A percentile compares a stretch with the other conserved stretches of the same genome.
phyloP scores from a whole-genome alignment of 2,329 filamentous ascomycete genomes.

The Fusarium brevicatenulatum region DNA sequence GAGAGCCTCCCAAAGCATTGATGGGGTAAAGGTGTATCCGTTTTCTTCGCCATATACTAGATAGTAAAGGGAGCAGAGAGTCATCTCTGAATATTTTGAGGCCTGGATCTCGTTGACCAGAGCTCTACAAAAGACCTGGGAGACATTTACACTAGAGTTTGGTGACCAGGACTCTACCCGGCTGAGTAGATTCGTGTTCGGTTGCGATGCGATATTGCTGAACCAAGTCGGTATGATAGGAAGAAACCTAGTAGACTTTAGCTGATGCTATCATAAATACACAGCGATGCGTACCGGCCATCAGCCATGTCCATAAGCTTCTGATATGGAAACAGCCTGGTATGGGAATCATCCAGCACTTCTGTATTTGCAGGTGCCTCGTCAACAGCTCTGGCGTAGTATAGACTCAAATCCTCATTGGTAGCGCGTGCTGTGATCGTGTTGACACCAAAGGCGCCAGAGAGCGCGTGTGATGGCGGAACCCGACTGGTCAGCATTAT shows the following conservation, averaged over 20 bases:
- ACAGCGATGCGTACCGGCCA: not conserved
- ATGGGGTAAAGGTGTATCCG: not conserved
- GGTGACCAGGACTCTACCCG: not conserved
- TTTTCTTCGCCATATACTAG: not conserved
- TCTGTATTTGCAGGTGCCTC: not conserved
- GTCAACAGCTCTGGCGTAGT: not conserved
- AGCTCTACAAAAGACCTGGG: not conserved
- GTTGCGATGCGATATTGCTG: not conserved
- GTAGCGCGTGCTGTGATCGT: not conserved
- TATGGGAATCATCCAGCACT: not conserved
- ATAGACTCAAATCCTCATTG: not conserved
- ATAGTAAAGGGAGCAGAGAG: not conserved
- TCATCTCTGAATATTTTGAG: not conserved
- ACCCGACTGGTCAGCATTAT: not conserved
- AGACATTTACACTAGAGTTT: not conserved
- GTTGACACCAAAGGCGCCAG: fast-evolving
- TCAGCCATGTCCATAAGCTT: not conserved
- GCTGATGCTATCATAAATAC: not conserved
- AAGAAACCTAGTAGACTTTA: not conserved
- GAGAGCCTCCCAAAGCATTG: not conserved
- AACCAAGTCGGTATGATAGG: not conserved
- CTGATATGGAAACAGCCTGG: not conserved
- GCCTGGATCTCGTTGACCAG: not conserved
- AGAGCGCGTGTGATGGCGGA: fast-evolving
- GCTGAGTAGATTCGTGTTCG: not conserved